These are phyloP conservation scores for Fusarium coffeatum DNA, from an alignment of 2,329 filamentous ascomycete species.

Conservation along the genomic window DNA sequence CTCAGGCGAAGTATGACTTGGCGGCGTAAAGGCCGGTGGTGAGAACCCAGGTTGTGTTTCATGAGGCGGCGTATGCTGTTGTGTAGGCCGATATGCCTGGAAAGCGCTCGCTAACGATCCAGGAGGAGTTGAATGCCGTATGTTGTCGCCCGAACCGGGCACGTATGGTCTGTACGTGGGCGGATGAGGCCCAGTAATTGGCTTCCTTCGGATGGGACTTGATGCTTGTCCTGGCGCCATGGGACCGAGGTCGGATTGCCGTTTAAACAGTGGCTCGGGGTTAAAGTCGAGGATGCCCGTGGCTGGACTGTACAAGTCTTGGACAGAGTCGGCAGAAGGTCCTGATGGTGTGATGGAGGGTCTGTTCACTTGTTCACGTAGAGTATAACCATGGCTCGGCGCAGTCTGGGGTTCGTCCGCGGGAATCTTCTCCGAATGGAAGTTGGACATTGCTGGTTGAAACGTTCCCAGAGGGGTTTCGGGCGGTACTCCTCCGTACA, in stretches of 20 bases:
- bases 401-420: not conserved
- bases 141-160: not conserved
- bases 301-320: slow-evolving; percentile 21
- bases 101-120: slow-evolving; percentile 7
- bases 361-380: not conserved
- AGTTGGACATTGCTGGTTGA: not conserved
- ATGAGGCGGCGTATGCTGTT: not conserved
- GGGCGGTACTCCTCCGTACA: not conserved
- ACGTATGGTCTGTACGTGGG: slow-evolving; percentile 22
- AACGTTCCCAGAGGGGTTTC: not conserved
- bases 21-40: not conserved
- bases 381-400: not conserved
- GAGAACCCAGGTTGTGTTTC: not conserved
- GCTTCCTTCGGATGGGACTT: slow-evolving; percentile 28
- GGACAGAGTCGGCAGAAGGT: not conserved
- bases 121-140: slow-evolving; percentile 12
- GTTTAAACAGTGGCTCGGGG: not conserved
- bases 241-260: not conserved
- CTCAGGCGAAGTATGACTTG: not conserved
- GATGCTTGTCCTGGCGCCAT: not conserved
- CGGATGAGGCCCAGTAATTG: slow-evolving; percentile 5
- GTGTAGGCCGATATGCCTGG: slow-evolving; percentile 15
- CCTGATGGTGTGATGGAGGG: not conserved
- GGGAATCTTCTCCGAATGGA: slow-evolving; percentile 10
- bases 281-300: slow-evolving; percentile 16